Evolutionary conservation across 768 basidiomycete species (phyloP).

Genomic region (Asterophora parasitica): DNA sequence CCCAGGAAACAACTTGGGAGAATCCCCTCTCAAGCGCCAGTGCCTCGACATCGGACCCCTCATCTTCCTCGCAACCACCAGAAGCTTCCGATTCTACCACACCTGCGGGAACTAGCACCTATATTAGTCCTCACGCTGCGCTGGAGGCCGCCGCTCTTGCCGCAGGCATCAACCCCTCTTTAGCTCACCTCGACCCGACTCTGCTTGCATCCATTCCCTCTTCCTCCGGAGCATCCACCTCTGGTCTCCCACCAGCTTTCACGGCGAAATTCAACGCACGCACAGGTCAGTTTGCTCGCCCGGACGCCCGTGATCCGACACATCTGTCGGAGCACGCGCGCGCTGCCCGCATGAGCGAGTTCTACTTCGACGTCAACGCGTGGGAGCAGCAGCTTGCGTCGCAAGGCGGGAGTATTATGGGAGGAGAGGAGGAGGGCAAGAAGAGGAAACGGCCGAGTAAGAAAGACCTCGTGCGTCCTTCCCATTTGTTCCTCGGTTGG

Average conservation of each 20-base stretch:
- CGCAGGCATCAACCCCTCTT: conserved; percentile 78
- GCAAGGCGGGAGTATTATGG: conserved; percentile 32
- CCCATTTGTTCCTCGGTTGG: not conserved
- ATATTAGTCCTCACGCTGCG: conserved; percentile 37
- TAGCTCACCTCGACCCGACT: conserved; percentile 77
- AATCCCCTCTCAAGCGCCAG: conserved; percentile 55
- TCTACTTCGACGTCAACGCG: conserved; percentile 79
- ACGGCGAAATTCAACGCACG: conserved; percentile 79
- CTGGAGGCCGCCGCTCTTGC: conserved; percentile 68
- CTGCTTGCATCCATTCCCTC: conserved; percentile 36
- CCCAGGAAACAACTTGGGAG: conserved; percentile 79
- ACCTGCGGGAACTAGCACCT: conserved; percentile 18
- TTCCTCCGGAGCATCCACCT: conserved; percentile 25
- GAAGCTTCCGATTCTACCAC: conserved; percentile 11
- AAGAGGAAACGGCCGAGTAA: conserved; percentile 77
- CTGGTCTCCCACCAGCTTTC: conserved; percentile 38
- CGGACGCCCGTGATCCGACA: conserved; percentile 64
- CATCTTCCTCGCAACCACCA: conserved; percentile 20
- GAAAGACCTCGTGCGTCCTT: conserved; percentile 70
- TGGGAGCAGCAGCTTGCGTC: conserved; percentile 72
- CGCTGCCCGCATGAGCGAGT: conserved; percentile 80
- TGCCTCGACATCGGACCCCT: conserved; percentile 17
- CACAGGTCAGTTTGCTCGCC: conserved; percentile 68
- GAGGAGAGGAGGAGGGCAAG: conserved; percentile 44
- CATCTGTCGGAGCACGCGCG: conserved; percentile 81